Evolutionary conservation across 352 stramenopile species (phyloP).

Genomic region (Detonula confervacea): DNA sequence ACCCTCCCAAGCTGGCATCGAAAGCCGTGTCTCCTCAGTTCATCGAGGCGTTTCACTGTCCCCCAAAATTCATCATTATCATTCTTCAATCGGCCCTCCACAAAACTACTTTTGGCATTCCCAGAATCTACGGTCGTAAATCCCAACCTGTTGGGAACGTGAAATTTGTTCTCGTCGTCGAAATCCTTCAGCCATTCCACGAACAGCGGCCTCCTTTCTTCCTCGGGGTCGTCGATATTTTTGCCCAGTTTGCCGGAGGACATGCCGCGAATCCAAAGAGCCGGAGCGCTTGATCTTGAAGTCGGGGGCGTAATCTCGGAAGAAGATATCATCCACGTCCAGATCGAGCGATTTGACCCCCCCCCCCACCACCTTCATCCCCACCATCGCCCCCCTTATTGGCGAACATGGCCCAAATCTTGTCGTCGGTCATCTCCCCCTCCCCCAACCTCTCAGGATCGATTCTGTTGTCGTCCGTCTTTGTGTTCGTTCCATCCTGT

Average conservation of each 20-base stretch:
- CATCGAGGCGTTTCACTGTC: no score
- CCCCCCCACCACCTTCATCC: slow-evolving; percentile 9
- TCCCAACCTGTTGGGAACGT: slow-evolving; percentile 82
- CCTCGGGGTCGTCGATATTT: not conserved
- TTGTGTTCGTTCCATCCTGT: no score
- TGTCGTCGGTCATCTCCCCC: slow-evolving; percentile 32
- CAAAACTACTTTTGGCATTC: slow-evolving; percentile 65
- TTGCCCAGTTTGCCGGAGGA: slow-evolving; percentile 2
- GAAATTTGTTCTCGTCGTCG: slow-evolving; percentile 82
- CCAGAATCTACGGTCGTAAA: slow-evolving; percentile 71
- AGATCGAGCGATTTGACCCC: no score
- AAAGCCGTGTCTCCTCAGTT: no score
- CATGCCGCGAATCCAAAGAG: not conserved
- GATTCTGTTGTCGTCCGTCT: no score
- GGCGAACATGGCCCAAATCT: slow-evolving; percentile 10
- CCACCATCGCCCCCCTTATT: slow-evolving; percentile 2
- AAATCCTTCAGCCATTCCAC: slow-evolving; percentile 70
- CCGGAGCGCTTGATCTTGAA: slow-evolving; percentile 52
- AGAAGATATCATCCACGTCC: slow-evolving; percentile 35
- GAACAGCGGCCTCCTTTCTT: slow-evolving; percentile 17
- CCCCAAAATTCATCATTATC: no score
- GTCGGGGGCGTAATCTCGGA: slow-evolving; percentile 53
- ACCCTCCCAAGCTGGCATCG: no score
- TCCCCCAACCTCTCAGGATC: no score
- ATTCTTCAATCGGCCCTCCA: slow-evolving; percentile 75